Percentiles rank a stretch among this genome's conserved stretches.
These are phyloP conservation scores for Lagerstroemia fauriei DNA, from an alignment of 441 rosid species.

Conservation along the genomic window DNA sequence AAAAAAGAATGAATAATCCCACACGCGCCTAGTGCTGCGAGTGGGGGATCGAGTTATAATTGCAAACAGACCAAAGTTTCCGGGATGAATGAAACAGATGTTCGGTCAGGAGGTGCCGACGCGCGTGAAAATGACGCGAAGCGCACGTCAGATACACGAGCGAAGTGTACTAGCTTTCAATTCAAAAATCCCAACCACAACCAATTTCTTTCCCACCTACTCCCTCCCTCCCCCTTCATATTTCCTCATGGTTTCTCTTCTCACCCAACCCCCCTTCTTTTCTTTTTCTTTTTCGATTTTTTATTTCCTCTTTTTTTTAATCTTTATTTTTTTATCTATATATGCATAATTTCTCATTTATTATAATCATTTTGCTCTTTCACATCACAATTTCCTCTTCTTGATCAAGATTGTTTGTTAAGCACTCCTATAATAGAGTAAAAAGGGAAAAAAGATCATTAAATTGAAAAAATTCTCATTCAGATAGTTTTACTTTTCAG, in stretches of 20 bases:
- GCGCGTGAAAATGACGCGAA: background rate
- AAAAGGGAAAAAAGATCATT: no score
- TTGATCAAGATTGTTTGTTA: no score
- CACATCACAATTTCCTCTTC: background rate
- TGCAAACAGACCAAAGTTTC: background rate
- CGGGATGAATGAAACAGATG: background rate
- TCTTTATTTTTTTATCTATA: background rate
- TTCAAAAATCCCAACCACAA: background rate
- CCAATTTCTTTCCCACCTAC: background rate
- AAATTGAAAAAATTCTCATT: no score
- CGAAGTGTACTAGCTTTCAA: background rate
- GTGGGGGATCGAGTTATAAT: background rate
- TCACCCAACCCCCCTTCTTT: background rate
- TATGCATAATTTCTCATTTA: background rate
- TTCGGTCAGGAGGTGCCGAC: background rate
- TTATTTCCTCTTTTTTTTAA: background rate
- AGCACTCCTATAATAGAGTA: no score
- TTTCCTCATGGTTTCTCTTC: background rate
- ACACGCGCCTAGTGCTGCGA: background rate
- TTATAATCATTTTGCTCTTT: background rate
- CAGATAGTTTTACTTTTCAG: no score
- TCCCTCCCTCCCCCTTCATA: background rate
- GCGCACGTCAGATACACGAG: background rate
- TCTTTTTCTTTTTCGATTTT: background rate
- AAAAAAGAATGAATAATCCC: background rate